Conservation (phyloP, 805 yeast genomes). For the Ogataea ganodermae region DNA sequence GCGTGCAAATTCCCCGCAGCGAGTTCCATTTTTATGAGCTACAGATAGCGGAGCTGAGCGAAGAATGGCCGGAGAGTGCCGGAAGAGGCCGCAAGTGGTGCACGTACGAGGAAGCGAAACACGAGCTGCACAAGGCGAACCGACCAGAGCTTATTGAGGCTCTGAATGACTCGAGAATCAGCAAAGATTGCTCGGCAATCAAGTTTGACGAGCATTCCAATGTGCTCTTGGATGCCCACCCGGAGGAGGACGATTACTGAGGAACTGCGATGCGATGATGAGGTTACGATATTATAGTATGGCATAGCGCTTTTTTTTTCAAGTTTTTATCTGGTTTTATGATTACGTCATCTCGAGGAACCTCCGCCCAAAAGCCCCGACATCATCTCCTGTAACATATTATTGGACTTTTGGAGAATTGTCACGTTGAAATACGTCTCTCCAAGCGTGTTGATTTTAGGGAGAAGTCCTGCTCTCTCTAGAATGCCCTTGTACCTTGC, state of each 20-base stretch:
- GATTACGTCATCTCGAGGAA: background rate
- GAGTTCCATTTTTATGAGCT: conserved; percentile 89
- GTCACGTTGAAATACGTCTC: conserved; percentile 32
- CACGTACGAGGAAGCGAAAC: conserved; percentile 63
- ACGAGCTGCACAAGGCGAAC: conserved; percentile 54
- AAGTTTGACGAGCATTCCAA: conserved; percentile 29
- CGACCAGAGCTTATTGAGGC: conserved; percentile 72
- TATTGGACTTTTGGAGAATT: conserved; percentile 49
- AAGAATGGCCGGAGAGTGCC: conserved; percentile 73
- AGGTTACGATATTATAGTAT: background rate
- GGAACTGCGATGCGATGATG: background rate
- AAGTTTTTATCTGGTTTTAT: background rate
- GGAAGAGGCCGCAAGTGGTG: conserved; percentile 76
- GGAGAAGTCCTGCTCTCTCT: conserved; percentile 20
- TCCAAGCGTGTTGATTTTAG: conserved; percentile 34
- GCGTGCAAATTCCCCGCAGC: conserved; percentile 56
- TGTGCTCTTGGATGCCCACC: conserved; percentile 31
- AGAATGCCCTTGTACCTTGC: conserved; percentile 39
- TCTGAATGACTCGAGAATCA: conserved; percentile 54
- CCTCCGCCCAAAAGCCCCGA: conserved; percentile 58
- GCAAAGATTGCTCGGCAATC: conserved; percentile 36
- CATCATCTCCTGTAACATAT: conserved; percentile 75
- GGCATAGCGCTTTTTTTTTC: background rate
- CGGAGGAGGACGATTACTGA: conserved; percentile 33
- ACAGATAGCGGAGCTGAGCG: conserved; percentile 54